Base-by-base conservation (phyloP, 345 rosid genomes). In the Melaleuca alternifolia region DNA sequence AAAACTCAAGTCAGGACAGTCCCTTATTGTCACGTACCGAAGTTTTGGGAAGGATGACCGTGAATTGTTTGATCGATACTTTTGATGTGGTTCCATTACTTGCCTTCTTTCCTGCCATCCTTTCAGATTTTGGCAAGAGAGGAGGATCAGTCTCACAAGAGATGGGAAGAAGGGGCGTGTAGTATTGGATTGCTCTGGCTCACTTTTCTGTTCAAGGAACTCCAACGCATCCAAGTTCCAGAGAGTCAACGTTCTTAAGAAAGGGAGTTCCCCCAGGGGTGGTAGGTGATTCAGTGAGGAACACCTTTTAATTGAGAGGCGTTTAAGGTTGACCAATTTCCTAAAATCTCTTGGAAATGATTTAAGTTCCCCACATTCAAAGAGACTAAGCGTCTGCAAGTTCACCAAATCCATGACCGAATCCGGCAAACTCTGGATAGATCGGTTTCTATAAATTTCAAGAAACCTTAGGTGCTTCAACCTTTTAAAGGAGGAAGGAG, bases 21-120 rank as follows among this genome's bases (percentile, higher is more conserved):
- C 0, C 0, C 0, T 0, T 28, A 61, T 61, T 0, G 0, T 0
- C 41, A 61, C 0, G 1, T 0, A 13, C 5, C 10, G 4, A 3
- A 61, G 41, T 61, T 61, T 61, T 61, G 75, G 26, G 13, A 59
- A 59, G 37, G 3, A 59, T 13, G 71, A 6, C 37, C 7, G 0
- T 59, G 71, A 59, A n/a, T 59, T n/a, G 71, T 59, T 33, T 59
- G 7, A n/a, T 16, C 0, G 37, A 59, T 59, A 33, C 71, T 2
- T 23, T 56, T 56, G 28, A 56, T 3, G 1, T 23, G 61, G 12
- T 2, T 11, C 10, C n/a, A 4, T 56, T 23, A 9, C 61, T 23
- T 53, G 24, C 24, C 7, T n/a, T 11, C 8, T 28, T 59, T 2
- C 71, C 71, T 33, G 12, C 71, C 71, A 59, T 59, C 37, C 37